Evolutionary conservation across 495 filamentous ascomycete species (phyloP), one percentile per base, ranked within the genome.

Genomic region (Penicillium fimorum): DNA sequence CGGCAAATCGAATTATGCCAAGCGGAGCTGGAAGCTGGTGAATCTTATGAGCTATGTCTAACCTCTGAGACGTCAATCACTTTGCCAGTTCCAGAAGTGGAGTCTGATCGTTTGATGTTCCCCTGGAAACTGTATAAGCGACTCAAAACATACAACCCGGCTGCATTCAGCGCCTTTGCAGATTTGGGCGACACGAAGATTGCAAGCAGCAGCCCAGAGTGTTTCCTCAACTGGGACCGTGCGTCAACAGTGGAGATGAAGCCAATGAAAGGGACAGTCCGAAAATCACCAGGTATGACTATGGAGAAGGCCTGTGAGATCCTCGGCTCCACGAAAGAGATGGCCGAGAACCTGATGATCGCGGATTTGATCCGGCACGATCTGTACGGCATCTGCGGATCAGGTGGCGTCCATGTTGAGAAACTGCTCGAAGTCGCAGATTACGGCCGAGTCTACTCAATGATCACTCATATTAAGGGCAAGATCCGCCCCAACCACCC

Each of bases 321-420:
- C 56, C 81, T 96, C 4, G 78, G 85, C 47, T 80, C 87, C 2
- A 85, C 87, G 12, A 98, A 98, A 66, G 94, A 97, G 65, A 87
- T 86, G 63, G 92, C 94, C 12, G 94, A 98, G 73, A 97, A 97
- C 64, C 82, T 98, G 7, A 98, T 98, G 94, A 97, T 98, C 57
- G 91, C 96, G 1, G 94, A 97, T 73, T 77, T 98, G 6, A 91
- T 96, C 29, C 81, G 93, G 0, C 93, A 97, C 66, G 94, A 98
- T 70, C 77, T 98, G 20, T 89, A 93, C 68, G 83, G 85, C 35
- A 85, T 96, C 32, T 87, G 86, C 53, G 87, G 88, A 5, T 77
- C 86, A 4, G 87, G 86, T 0, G 79, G 84, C 50, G 82, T 86
- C 1, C 64, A 68, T 18, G 89, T 96, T 1, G 67, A 72, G 4